Base-by-base conservation (phyloP, 352 stramenopile species). In the Phytophthora lateralis region DNA sequence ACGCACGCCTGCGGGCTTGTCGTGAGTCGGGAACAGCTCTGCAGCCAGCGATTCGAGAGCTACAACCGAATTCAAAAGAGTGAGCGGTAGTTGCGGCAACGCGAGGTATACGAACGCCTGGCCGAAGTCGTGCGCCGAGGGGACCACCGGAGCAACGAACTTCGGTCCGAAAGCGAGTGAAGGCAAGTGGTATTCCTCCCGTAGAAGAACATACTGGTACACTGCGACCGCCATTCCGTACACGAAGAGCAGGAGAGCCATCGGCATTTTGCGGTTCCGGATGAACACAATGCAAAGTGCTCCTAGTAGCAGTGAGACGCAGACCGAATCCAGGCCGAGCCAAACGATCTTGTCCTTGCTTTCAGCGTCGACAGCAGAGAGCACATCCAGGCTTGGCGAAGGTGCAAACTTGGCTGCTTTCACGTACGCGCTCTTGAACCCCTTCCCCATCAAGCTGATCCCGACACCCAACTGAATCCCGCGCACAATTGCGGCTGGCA, bases 381-480 rank as follows among this genome's bases (percentile, higher is more conserved):
- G 49, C 7, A 44, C 63, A 6, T 45, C 50, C 6, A 18, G 34
- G 4, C 50, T 60, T 11, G 56, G 67, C 5, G 68, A 60, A 14
- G 63, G 27, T 15, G 60, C 67, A 39, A 89, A 65, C 35, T 54
- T 69, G 20, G 77, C 60, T 34, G 66, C 50, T 29, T 64, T 45
- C 30, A 89, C 80, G 62, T 88, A 92, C 20, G 83, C 80, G 3
- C 56, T 67, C 49, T 80, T 85, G 46, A 98, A 89, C 12, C 92
- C 93, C 55, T 85, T 93, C 20, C 84, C 80, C 52, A 91, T 84
- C 38, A 98, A 77, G 39, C 75, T 93, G 46, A 97, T 59, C 0
- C 94, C 94, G 37, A 98, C 88, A 45, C 94, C 94, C 17, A 98
- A 61, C 66, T 98, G 93, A 48, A 98, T 87, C 29, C 94, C 94